Conservation (phyloP, 768 basidiomycete genomes). For the Kwoniella sp. region DNA sequence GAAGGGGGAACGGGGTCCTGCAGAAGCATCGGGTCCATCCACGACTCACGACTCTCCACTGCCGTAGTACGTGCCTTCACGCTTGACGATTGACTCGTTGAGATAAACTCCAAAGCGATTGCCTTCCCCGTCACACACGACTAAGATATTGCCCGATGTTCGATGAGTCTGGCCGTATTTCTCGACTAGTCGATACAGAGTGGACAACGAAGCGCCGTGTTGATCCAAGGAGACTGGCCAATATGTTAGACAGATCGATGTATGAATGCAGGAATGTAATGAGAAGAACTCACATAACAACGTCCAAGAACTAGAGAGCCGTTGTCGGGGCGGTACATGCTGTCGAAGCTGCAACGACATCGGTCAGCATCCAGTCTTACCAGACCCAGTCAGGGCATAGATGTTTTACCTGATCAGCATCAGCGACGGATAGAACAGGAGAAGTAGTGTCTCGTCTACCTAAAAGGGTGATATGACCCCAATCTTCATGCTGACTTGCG, state of each 20-base stretch:
- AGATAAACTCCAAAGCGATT: constrained; percentile 79
- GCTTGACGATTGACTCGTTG: constrained; percentile 67
- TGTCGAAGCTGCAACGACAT: constrained; percentile 31
- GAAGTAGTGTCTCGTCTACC: constrained; percentile 42
- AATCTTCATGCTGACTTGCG: constrained; percentile 17
- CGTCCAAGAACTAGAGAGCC: constrained; percentile 46
- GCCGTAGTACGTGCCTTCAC: constrained; percentile 75
- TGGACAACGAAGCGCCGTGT: constrained; percentile 88
- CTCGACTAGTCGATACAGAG: constrained; percentile 65
- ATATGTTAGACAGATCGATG: not conserved
- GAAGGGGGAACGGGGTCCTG: too few relatives aligned
- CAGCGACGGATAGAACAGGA: constrained; percentile 28
- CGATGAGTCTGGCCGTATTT: constrained; percentile 35
- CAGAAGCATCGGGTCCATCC: too few relatives aligned
- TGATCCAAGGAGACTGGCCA: constrained; percentile 77
- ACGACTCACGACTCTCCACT: constrained; percentile 81
- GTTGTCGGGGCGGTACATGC: constrained; percentile 47
- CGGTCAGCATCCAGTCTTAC: not conserved
- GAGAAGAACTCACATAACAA: constrained; percentile 42
- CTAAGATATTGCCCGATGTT: constrained; percentile 60
- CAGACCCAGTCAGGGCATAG: not conserved
- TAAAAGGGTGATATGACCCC: constrained; percentile 26
- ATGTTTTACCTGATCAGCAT: constrained; percentile 39
- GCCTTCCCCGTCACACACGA: constrained; percentile 67
- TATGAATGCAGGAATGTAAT: not conserved